phyloP scores from a whole-genome alignment of 2,329 filamentous ascomycete genomes.

The Xylariaceae sp. region DNA sequence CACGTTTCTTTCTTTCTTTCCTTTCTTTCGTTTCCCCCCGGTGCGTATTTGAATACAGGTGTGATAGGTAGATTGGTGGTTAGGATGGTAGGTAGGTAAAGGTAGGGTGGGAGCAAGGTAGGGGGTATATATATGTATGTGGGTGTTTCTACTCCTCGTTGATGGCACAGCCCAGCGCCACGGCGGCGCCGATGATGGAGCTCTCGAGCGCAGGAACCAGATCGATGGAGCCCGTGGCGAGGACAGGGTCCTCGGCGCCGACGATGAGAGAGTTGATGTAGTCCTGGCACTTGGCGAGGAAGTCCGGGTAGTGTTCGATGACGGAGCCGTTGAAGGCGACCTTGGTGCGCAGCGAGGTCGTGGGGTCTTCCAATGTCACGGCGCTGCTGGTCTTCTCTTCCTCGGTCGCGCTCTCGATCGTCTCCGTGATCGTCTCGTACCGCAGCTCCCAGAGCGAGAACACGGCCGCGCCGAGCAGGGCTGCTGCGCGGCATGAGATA shows the following conservation, averaged over 20 bases:
- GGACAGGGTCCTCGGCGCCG: slow-evolving; percentile 29
- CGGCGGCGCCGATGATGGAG: slow-evolving; percentile 68
- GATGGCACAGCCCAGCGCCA: slow-evolving; percentile 52
- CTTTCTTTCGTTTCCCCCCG: no score
- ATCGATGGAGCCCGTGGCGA: slow-evolving; percentile 40
- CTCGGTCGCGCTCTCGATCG: slow-evolving; percentile 34
- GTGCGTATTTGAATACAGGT: no score
- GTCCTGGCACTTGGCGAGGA: slow-evolving; percentile 55
- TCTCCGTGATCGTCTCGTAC: slow-evolving; percentile 35
- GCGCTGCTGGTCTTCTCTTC: slow-evolving; percentile 33
- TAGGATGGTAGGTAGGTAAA: no score
- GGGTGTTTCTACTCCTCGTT: slow-evolving; percentile 10
- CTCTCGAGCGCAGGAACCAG: slow-evolving; percentile 68
- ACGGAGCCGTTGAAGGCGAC: slow-evolving; percentile 79
- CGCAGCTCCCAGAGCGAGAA: slow-evolving; percentile 56
- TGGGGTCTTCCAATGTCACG: slow-evolving; percentile 22
- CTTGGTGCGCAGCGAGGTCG: slow-evolving; percentile 44
- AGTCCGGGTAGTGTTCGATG: slow-evolving; percentile 71
- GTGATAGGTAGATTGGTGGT: no score
- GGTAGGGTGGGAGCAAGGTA: background rate
- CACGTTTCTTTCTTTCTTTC: no score
- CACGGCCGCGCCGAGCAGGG: slow-evolving; percentile 54
- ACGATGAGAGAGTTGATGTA: slow-evolving; percentile 57
- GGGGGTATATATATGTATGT: slow-evolving; percentile 2
- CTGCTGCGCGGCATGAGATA: slow-evolving; percentile 54